Base-by-base conservation (phyloP, 2,329 filamentous ascomycete species). In the Coniochaeta sp. region DNA sequence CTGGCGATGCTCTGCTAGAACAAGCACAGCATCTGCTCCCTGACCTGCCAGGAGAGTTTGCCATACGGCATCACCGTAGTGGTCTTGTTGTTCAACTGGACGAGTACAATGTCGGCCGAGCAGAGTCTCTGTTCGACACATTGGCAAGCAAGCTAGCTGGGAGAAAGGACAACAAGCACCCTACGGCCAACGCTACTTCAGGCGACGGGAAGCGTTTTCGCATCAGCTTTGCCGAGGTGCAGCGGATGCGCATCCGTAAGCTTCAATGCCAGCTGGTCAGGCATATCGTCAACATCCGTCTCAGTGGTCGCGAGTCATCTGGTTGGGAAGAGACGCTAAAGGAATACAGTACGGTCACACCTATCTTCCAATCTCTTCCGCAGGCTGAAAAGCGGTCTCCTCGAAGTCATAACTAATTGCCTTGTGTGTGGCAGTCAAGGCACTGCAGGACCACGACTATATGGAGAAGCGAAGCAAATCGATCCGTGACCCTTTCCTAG, bases 391-490 rank as follows among this genome's bases (percentile, higher is more conserved):
- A n/a, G n/a, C n/a, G n/a, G n/a, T n/a, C n/a, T n/a, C n/a, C n/a
- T n/a, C n/a, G n/a, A n/a, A n/a, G n/a, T n/a, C n/a, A n/a, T n/a
- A n/a, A 14, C 38, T 43, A 17, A 43, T 17, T 19, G 6, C 16
- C 6, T 7, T 19, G 11, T 19, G 9, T 19, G 11, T 19, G 38
- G 19, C 43, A 47, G 65, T 65, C 34, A 34, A 62, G 24, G 63
- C 64, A 14, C 14, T 64, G 9, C 60, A 63, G 19, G 61, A 67
- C 52, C 58, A 65, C 24, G 62, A 65, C 16, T 67, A 64, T 58
- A 66, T 67, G 63, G 54, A 60, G 7, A 59, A 62, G 22, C 54
- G 62, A 16, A 62, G 62, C 36, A 36, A 58, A n/a, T 28, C 34
- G 2, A 14, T 14, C 4, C 57, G 54, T 14, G 64, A 65, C 44